phyloP scores from a whole-genome alignment of 2,329 filamentous ascomycete genomes.

The Alternaria burnsii region DNA sequence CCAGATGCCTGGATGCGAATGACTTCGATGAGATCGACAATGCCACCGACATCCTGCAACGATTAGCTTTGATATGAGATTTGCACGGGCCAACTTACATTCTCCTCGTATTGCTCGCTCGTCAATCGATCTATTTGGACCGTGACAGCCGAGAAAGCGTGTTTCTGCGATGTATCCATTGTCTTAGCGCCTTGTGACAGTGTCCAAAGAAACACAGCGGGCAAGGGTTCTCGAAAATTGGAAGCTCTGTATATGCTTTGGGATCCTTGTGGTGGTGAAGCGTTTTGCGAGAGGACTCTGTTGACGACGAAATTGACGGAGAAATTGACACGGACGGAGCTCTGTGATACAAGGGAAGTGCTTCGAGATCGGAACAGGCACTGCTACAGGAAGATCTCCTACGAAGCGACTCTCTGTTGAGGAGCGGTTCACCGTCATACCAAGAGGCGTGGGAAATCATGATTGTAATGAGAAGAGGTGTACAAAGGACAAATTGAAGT shows the following conservation, averaged over 20 bases:
- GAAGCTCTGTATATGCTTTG: slow-evolving; percentile 32
- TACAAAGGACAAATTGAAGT: background rate
- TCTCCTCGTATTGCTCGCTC: slow-evolving; percentile 86
- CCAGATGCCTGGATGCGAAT: slow-evolving; percentile 89
- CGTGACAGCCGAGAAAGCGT: slow-evolving; percentile 92
- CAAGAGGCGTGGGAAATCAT: slow-evolving; percentile 24
- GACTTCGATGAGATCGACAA: slow-evolving; percentile 93
- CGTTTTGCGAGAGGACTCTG: slow-evolving; percentile 20
- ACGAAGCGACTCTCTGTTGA: slow-evolving; percentile 19
- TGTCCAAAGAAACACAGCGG: slow-evolving; percentile 38
- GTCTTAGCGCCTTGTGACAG: slow-evolving; percentile 37
- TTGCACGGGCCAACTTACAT: slow-evolving; percentile 51
- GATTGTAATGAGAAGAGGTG: background rate
- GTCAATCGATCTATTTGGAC: slow-evolving; percentile 92
- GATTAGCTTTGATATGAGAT: background rate
- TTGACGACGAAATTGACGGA: slow-evolving; percentile 2
- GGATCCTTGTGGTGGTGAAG: slow-evolving; percentile 38
- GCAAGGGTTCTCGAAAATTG: slow-evolving; percentile 41
- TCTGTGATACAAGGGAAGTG: slow-evolving; percentile 9
- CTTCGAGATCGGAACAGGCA: slow-evolving; percentile 11
- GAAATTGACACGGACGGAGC: slow-evolving; percentile 2
- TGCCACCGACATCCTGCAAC: slow-evolving; percentile 73
- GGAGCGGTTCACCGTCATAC: slow-evolving; percentile 17
- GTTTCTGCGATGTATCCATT: slow-evolving; percentile 53
- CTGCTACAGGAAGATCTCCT: slow-evolving; percentile 23